A percentile compares a stretch with the other conserved stretches of the same genome.
Evolutionary conservation across 2,329 filamentous ascomycete species (phyloP).

Genomic region (Chaetomium sp.): DNA sequence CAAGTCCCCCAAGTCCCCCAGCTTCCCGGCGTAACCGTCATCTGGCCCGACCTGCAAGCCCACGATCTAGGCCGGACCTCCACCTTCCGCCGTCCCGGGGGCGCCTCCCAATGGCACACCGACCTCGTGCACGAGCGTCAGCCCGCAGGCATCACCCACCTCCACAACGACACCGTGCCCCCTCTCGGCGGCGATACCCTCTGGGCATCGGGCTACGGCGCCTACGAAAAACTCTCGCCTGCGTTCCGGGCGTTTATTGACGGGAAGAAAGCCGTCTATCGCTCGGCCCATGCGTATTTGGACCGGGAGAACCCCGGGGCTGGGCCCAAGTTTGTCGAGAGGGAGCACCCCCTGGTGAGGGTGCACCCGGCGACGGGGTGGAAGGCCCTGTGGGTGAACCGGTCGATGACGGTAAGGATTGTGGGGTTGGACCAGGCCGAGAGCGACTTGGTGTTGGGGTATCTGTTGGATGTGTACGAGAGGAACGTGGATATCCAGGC

Average conservation of each 20-base stretch:
- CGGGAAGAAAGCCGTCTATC: slow-evolving; percentile 5
- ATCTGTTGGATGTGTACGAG: slow-evolving; percentile 2
- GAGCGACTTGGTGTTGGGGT: slow-evolving; percentile 2
- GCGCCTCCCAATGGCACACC: slow-evolving; percentile 1
- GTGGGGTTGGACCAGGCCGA: slow-evolving; percentile 4
- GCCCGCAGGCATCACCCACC: slow-evolving; percentile 2
- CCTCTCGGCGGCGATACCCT: slow-evolving; percentile 4
- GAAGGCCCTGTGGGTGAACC: slow-evolving; percentile 7
- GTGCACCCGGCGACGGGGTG: slow-evolving; percentile 3
- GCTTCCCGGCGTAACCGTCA: slow-evolving; percentile 2
- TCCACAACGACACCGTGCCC: slow-evolving; percentile 6
- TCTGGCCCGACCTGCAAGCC: slow-evolving; percentile 3
- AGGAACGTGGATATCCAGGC: slow-evolving; percentile 4
- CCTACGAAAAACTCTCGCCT: slow-evolving; percentile 6
- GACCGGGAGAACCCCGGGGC: slow-evolving; percentile 3
- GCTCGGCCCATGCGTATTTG: slow-evolving; percentile 3
- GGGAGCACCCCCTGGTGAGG: not conserved
- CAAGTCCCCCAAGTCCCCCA: slow-evolving; percentile 2
- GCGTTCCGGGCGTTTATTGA: slow-evolving; percentile 6
- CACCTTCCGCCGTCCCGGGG: slow-evolving; percentile 7
- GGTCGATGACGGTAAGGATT: slow-evolving; percentile 1
- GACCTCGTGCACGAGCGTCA: slow-evolving; percentile 6
- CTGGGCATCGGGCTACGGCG: slow-evolving; percentile 4
- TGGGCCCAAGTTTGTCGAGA: slow-evolving; percentile 1
- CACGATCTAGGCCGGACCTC: not conserved